Percentiles rank a stretch among this genome's conserved stretches.
Conservation (phyloP, 176 grass and related monocot species). For the Typha latifolia region DNA sequence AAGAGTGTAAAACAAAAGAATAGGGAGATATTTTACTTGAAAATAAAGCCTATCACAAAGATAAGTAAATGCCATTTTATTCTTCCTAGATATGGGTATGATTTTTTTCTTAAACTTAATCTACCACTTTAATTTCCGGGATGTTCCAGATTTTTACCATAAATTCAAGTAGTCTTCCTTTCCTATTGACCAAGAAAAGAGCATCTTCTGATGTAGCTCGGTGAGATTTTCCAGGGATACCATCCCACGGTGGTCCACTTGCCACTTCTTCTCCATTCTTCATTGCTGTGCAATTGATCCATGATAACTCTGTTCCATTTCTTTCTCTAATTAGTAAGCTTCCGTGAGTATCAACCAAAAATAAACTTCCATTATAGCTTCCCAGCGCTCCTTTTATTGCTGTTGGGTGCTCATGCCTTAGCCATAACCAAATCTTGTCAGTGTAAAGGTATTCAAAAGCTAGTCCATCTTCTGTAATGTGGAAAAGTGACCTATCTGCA, state of each 20-base stretch:
- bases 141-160: slow-evolving; percentile 24
- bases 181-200: slow-evolving; percentile 89
- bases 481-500: slow-evolving; percentile 70
- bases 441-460: slow-evolving; percentile 76
- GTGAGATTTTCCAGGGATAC: slow-evolving; percentile 37
- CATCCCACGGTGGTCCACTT: slow-evolving; percentile 90
- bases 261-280: slow-evolving; percentile 60
- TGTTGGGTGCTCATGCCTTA: slow-evolving; percentile 70
- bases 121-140: too few relatives aligned
- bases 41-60: too few relatives aligned
- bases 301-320: slow-evolving; percentile 54
- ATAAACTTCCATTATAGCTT: slow-evolving; percentile 93
- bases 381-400: slow-evolving; percentile 60
- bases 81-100: too few relatives aligned
- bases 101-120: too few relatives aligned
- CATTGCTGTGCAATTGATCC: slow-evolving; percentile 95
- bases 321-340: slow-evolving; percentile 91
- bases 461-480: slow-evolving; percentile 59
- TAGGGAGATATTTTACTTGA: too few relatives aligned
- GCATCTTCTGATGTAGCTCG: slow-evolving; percentile 54
- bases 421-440: slow-evolving; percentile 83
- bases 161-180: slow-evolving; percentile 73
- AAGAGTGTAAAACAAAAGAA: too few relatives aligned
- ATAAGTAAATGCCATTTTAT: too few relatives aligned
- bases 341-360: slow-evolving; percentile 61